These are phyloP conservation scores for Mariannaea sp. DNA, from an alignment of 2,329 filamentous ascomycete genomes.

Conservation along the genomic window DNA sequence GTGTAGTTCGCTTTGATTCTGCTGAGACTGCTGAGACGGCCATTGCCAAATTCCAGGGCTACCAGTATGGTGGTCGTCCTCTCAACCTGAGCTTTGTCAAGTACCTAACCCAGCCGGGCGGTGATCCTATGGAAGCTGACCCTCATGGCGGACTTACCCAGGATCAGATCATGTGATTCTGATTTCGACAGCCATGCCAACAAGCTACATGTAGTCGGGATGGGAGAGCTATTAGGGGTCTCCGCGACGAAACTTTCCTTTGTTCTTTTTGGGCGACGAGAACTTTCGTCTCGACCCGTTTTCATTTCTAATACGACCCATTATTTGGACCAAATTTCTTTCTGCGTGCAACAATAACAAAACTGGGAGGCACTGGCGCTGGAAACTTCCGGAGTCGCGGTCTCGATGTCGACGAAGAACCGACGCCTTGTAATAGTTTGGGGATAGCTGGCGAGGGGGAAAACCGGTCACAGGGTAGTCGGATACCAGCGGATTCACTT, in stretches of 20 bases:
- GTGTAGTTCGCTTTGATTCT: constrained; percentile 92
- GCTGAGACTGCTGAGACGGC: constrained; percentile 86
- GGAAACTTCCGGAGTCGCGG: constrained; percentile 27
- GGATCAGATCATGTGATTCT: constrained; percentile 89
- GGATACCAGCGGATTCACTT: constrained; percentile 21
- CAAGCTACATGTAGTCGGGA: constrained; percentile 6
- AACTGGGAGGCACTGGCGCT: constrained; percentile 34
- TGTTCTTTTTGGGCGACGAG: constrained; percentile 11
- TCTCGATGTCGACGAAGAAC: constrained; percentile 31
- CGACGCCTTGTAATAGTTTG: constrained; percentile 31
- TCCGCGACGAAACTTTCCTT: constrained; percentile 19
- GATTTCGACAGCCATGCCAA: constrained; percentile 18
- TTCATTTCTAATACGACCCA: constrained; percentile 32
- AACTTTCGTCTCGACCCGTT: constrained; percentile 11
- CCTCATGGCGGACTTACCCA: constrained; percentile 81
- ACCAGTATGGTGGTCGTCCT: constrained; percentile 94
- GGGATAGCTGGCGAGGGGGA: constrained; percentile 25
- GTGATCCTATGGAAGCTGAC: constrained; percentile 82
- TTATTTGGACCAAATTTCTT: constrained; percentile 25
- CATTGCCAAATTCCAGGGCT: constrained; percentile 96
- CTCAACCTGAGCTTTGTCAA: constrained; percentile 93
- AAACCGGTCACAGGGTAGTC: constrained; percentile 25
- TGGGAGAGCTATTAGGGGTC: constrained; percentile 12
- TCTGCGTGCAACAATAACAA: constrained; percentile 28
- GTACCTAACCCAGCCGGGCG: constrained; percentile 73